phyloP scores from a whole-genome alignment of 306 rosid species.

The Cucurbita moschata region DNA sequence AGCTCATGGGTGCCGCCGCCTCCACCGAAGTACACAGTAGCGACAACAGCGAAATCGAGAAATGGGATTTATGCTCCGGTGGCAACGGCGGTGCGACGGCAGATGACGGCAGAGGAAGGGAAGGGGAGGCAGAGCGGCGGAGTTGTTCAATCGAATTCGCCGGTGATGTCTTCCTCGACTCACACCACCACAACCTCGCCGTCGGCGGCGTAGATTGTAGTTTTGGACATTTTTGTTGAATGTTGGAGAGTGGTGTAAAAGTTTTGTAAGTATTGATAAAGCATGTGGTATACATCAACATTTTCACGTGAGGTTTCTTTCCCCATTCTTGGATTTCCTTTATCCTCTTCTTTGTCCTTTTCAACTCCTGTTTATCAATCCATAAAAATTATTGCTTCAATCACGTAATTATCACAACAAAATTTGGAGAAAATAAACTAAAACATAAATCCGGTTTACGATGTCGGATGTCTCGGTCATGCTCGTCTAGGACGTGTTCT shows the following conservation, averaged over 20 bases:
- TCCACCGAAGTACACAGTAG: slow-evolving; percentile 11
- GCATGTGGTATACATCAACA: background rate
- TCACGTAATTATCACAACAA: no score
- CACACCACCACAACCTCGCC: background rate
- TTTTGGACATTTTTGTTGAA: background rate
- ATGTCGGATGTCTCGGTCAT: no score
- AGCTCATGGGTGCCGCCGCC: slow-evolving; percentile 71
- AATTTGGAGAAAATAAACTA: no score
- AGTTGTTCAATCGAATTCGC: background rate
- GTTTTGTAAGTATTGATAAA: background rate
- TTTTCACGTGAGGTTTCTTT: background rate
- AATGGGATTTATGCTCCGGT: slow-evolving; percentile 54
- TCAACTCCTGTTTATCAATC: background rate
- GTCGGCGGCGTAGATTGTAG: background rate
- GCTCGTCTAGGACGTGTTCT: no score
- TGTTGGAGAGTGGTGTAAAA: background rate
- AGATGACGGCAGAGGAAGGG: background rate
- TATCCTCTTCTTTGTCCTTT: background rate
- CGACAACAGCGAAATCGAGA: slow-evolving; percentile 23
- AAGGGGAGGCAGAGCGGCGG: background rate
- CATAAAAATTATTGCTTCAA: background rate
- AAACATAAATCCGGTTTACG: no score
- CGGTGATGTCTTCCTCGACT: background rate
- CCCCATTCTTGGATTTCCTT: background rate
- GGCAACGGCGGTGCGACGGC: slow-evolving; percentile 24